Evolutionary conservation across 805 yeast genomes (phyloP).

Genomic region (Saccharomycopsis fermentans): DNA sequence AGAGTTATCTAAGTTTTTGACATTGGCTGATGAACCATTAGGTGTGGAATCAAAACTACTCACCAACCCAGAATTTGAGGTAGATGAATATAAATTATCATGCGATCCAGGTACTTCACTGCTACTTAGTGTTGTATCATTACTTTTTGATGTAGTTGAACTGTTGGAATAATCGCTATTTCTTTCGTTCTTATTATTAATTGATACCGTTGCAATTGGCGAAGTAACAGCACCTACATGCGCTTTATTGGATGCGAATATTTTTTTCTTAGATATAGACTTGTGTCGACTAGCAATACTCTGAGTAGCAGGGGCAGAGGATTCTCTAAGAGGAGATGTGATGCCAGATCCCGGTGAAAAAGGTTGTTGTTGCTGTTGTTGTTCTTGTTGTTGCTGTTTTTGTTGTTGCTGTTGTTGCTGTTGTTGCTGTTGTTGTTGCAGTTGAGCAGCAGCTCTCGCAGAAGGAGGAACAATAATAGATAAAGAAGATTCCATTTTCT

Average conservation of each 20-base stretch:
- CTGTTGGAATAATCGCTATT: neutral
- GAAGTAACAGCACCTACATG: neutral
- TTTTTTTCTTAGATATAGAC: neutral
- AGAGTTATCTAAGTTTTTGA: neutral
- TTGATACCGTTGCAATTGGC: neutral
- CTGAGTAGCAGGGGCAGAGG: neutral
- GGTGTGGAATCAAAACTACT: neutral
- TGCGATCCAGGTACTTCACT: neutral
- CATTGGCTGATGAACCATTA: neutral
- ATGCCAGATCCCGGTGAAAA: neutral
- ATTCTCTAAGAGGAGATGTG: neutral
- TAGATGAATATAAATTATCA: neutral
- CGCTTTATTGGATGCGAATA: neutral
- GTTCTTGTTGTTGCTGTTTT: neutral
- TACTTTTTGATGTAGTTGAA: neutral
- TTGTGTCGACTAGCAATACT: neutral
- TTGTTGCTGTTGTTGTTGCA: neutral
- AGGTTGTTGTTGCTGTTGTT: neutral
- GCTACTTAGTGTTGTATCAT: neutral
- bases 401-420: constrained; percentile 1
- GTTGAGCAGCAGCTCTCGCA: constrained; percentile 3
- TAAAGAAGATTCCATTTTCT: neutral
- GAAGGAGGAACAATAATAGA: neutral
- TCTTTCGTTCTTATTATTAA: neutral
- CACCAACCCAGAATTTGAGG: neutral